Conservation (phyloP, 2,329 filamentous ascomycete genomes). For the Tetracladium maxilliforme region DNA sequence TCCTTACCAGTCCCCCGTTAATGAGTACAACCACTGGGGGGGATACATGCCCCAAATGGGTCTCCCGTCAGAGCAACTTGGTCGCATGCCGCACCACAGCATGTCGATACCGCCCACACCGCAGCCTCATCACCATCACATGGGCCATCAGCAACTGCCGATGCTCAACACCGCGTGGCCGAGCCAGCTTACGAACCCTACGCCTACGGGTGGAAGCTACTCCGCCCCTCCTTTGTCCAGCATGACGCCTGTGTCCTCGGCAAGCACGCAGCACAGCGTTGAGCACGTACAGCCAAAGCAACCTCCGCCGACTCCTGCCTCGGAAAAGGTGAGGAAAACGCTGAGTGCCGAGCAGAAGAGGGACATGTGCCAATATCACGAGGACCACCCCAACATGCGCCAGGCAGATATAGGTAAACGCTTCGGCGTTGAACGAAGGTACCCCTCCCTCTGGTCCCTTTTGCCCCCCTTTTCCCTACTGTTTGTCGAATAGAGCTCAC, state of each 20-base stretch:
- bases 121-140: slow-evolving; percentile 18
- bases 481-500: slow-evolving; percentile 7
- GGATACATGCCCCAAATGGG: too few relatives aligned
- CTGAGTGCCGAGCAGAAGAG: slow-evolving; percentile 82
- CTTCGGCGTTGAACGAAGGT: slow-evolving; percentile 98
- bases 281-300: too few relatives aligned
- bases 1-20: too few relatives aligned
- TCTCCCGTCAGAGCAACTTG: too few relatives aligned
- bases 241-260: too few relatives aligned
- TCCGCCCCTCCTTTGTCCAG: slow-evolving; percentile 43
- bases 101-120: slow-evolving; percentile 36
- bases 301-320: too few relatives aligned
- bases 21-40: too few relatives aligned
- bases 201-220: too few relatives aligned
- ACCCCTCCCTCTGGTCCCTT: slow-evolving; percentile 11
- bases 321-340: slow-evolving; percentile 72
- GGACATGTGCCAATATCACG: slow-evolving; percentile 86
- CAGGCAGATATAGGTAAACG: slow-evolving; percentile 80
- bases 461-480: neutral
- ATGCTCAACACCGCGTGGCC: slow-evolving; percentile 60
- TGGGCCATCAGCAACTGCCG: slow-evolving; percentile 40
- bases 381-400: slow-evolving; percentile 79
- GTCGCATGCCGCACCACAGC: too few relatives aligned
- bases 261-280: too few relatives aligned
- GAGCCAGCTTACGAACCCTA: slow-evolving; percentile 64